Evolutionary conservation across 306 rosid species (phyloP).

Genomic region (Vigna reflexopilosa): DNA sequence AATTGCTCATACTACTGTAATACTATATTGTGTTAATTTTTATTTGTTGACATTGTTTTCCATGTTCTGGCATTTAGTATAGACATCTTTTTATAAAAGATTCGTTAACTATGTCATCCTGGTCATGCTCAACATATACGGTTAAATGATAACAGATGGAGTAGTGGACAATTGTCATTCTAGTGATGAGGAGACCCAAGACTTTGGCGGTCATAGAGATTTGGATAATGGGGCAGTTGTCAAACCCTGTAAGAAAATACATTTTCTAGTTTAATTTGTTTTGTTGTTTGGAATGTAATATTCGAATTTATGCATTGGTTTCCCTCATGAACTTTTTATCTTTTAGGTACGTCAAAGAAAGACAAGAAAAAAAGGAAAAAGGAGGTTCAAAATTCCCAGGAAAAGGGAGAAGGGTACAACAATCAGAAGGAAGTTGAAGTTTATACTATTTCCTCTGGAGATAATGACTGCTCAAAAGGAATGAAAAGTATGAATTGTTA

Average conservation of each 20-base stretch:
- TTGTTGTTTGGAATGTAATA: constrained; percentile 9
- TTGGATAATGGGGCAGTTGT: constrained; percentile 32
- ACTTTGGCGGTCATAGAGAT: constrained; percentile 31
- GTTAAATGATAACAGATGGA: constrained; percentile 38
- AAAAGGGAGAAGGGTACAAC: constrained; percentile 42
- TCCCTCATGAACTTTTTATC: constrained; percentile 15
- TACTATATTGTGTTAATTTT: neutral
- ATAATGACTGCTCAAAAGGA: constrained; percentile 62
- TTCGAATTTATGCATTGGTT: constrained; percentile 24
- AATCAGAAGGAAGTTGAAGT: constrained; percentile 50
- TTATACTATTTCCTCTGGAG: constrained; percentile 52
- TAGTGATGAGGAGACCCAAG: constrained; percentile 18
- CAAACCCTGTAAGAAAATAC: constrained; percentile 35
- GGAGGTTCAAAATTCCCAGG: constrained; percentile 45
- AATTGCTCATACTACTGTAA: neutral
- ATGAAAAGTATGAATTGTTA: constrained; percentile 55
- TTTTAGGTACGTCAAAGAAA: constrained; percentile 68
- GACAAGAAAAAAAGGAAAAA: constrained; percentile 57
- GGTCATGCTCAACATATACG: neutral
- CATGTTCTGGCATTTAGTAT: neutral
- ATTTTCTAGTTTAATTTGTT: neutral
- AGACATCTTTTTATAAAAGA: neutral
- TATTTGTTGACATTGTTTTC: constrained; percentile 5
- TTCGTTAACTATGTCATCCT: neutral
- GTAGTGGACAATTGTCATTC: constrained; percentile 19